Conservation (phyloP, 176 grass and related monocot genomes). For the Musa troglodytarum region DNA sequence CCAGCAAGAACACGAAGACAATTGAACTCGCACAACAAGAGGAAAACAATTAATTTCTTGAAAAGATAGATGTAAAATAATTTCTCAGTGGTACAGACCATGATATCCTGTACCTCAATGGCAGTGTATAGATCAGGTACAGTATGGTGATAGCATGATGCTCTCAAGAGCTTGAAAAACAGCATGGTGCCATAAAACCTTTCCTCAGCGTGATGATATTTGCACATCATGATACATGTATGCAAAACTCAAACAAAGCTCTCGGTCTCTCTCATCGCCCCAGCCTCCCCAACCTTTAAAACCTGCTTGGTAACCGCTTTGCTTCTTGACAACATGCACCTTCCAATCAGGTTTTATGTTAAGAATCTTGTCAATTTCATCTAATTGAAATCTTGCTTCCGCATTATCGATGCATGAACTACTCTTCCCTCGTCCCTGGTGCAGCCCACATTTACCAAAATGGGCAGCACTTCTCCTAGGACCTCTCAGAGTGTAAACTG, state of each 20-base stretch:
- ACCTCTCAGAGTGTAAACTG: conserved; percentile 76
- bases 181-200: neutral
- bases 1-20: neutral
- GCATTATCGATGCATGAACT: conserved; percentile 60
- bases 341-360: conserved; percentile 74
- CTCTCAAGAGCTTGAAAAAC: neutral
- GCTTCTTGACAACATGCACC: conserved; percentile 43
- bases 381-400: conserved; percentile 30
- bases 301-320: conserved; percentile 74
- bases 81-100: neutral
- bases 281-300: conserved; percentile 99
- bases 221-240: conserved; percentile 71
- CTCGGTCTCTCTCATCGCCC: conserved; percentile 73
- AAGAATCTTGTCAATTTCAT: conserved; percentile 49
- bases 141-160: neutral
- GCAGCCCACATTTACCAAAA: conserved; percentile 92
- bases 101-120: neutral
- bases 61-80: neutral
- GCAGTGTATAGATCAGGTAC: neutral
- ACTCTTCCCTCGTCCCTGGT: conserved; percentile 67
- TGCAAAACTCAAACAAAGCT: conserved; percentile 87
- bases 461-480: conserved; percentile 70
- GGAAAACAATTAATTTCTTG: neutral
- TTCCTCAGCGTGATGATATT: conserved; percentile 17
- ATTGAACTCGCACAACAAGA: neutral